These are phyloP conservation scores for Tricholoma hemisulphureum DNA, from an alignment of 768 basidiomycete genomes.

Conservation along the genomic window DNA sequence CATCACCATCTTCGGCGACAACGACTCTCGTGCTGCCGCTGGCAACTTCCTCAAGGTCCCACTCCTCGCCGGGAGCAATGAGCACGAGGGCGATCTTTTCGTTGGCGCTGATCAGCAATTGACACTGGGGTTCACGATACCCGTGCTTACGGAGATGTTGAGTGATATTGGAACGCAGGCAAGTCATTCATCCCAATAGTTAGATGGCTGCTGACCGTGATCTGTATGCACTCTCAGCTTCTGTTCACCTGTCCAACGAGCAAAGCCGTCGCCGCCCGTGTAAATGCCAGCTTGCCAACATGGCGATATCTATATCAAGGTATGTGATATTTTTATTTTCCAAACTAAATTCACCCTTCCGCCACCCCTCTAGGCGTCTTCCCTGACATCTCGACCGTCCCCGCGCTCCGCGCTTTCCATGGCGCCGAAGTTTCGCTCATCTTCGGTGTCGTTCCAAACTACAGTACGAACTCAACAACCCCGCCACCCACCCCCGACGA, in stretches of 20 bases:
- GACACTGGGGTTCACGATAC: constrained; percentile 3
- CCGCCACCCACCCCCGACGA: constrained; percentile 7
- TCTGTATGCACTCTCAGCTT: constrained; percentile 9
- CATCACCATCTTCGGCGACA: constrained; percentile 34
- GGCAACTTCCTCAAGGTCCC: constrained; percentile 16
- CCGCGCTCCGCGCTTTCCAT: constrained; percentile 37
- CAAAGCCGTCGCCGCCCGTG: constrained; percentile 24
- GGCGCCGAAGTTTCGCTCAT: constrained; percentile 38
- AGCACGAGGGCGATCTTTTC: constrained; percentile 21
- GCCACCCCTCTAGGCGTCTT: constrained; percentile 34
- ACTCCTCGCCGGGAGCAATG: constrained; percentile 22
- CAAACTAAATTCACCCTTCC: no score
- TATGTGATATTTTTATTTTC: constrained; percentile 7
- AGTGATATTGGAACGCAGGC: constrained; percentile 3
- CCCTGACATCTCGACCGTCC: constrained; percentile 33
- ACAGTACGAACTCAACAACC: constrained; percentile 36
- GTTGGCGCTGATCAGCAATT: neutral
- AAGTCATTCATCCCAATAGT: no score
- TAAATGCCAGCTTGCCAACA: constrained; percentile 21
- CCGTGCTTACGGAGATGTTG: constrained; percentile 6
- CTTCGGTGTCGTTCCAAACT: constrained; percentile 36
- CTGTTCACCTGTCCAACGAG: constrained; percentile 32
- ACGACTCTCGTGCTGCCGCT: constrained; percentile 4
- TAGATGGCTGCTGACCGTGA: no score
- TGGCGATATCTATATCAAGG: constrained; percentile 23